Base-by-base conservation (phyloP, 78 protist species). In the Chrysochromulina tobinii region DNA sequence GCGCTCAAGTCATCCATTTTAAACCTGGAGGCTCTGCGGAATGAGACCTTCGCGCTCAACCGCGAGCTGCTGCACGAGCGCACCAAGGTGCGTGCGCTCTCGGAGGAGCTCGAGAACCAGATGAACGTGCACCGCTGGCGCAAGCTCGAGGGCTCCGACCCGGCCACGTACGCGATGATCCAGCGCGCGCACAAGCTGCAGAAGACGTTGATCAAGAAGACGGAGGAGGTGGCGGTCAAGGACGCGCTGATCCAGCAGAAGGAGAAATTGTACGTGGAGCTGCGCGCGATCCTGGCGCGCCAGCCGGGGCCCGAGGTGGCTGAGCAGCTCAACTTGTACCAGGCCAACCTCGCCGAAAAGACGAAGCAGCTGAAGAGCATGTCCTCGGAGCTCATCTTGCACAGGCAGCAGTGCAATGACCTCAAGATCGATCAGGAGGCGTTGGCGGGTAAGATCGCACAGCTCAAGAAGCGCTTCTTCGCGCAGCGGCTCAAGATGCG, bases 81-180 rank as follows among this genome's bases (percentile, higher is more conserved):
- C 12, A 90, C 93, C 87, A 95, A 95, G 57, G 93, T 61, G 59
- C 90, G 94, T 81, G 97, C 96, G 18, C 94, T 96, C 38, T 38
- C 92, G 12, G 98, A 96, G 90, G 99, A 98, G 94, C 94, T 97
- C n/a, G 97, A 96, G 88, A 96, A 95, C 81, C 99, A 98, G n/a
- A 90, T 96, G 95, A 98, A 98, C 91, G 95, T 96, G 20, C 98
- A 96, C 94, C 85, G 99, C 11, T 89, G 91, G 91, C 81, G 92
- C 55, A 59, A 90, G 73, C 66, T 90, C 12, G 88, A 81, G 69
- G 92, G 92, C 73, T 48, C 73, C 11, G 92, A 90, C 6, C 88
- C 88, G 21, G 54, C 15, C 48, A 8, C 27, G 21, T 90, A 61
- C 75, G 97, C 92, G 89, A 91, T 96, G 96, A 89, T 96, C 15